A percentile compares a stretch with the other conserved stretches of the same genome.
phyloP scores from a whole-genome alignment of 1,284 basidiomycete species.

The Pyrrhoderma lamaoense region DNA sequence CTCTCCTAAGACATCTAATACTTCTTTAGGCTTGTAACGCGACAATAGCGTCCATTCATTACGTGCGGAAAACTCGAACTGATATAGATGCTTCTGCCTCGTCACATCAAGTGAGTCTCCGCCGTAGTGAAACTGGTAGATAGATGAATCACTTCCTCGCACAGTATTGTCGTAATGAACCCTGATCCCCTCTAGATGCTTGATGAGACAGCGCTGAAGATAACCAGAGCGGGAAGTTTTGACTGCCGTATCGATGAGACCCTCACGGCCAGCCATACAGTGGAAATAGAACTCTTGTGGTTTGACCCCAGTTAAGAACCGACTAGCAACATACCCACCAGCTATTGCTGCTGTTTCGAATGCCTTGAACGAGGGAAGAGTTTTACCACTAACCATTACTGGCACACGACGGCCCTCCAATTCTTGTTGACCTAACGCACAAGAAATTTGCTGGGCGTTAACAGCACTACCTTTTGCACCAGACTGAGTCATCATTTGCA shows the following conservation, averaged over 20 bases:
- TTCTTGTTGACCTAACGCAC: constrained; percentile 94
- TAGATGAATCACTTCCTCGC: constrained; percentile 86
- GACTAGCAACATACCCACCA: constrained; percentile 99
- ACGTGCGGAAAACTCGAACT: constrained; percentile 91
- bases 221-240: constrained; percentile 99
- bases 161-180: constrained; percentile 99
- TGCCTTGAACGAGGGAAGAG: constrained; percentile 92
- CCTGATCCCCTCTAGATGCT: constrained; percentile 93
- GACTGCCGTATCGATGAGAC: constrained; percentile 98
- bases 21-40: constrained; percentile 60
- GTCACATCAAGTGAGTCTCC: constrained; percentile 97
- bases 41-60: constrained; percentile 82
- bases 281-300: constrained; percentile 99
- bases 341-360: constrained; percentile 97
- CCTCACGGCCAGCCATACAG: constrained; percentile 99
- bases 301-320: constrained; percentile 97
- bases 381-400: constrained; percentile 98
- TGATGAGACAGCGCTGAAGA: constrained; percentile 96
- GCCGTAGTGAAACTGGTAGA: constrained; percentile 97
- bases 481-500: constrained; percentile 99
- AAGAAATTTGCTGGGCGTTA: constrained; percentile 97
- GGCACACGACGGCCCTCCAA: constrained; percentile 98
- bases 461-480: constrained; percentile 98
- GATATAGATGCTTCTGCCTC: constrained; percentile 84
- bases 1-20: constrained; percentile 52